Percentiles rank a stretch among this genome's conserved stretches.
These are phyloP conservation scores for Kluyveromyces marxianus DNA, from an alignment of 1,139 yeast genomes.

Conservation along the genomic window DNA sequence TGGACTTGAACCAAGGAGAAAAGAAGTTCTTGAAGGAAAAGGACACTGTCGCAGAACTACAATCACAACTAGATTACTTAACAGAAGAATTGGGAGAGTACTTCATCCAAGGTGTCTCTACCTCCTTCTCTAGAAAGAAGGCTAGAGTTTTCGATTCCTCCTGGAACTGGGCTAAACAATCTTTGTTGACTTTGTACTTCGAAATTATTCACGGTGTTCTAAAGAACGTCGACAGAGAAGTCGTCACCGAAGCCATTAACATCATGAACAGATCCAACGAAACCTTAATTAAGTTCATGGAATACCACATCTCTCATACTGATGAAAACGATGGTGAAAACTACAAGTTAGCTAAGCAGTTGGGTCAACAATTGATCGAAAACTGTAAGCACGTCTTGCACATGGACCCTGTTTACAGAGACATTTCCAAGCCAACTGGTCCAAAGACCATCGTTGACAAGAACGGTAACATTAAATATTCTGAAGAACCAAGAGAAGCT, in stretches of 20 bases:
- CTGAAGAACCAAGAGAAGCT: conserved; percentile 80
- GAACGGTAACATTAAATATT: conserved; percentile 79
- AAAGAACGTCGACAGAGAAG: conserved; percentile 83
- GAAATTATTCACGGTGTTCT: conserved; percentile 93
- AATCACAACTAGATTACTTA: conserved; percentile 88
- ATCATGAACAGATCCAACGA: conserved; percentile 97
- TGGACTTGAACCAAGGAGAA: conserved; percentile 87
- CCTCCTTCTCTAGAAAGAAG: conserved; percentile 84
- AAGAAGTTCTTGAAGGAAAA: conserved; percentile 80
- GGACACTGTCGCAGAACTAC: conserved; percentile 76
- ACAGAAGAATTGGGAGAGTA: conserved; percentile 92
- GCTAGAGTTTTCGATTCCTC: conserved; percentile 95
- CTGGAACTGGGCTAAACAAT: conserved; percentile 99
- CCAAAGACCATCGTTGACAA: conserved; percentile 85
- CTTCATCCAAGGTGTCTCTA: conserved; percentile 85
- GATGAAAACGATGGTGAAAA: conserved; percentile 84
- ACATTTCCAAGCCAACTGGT: conserved; percentile 88
- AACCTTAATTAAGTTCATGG: conserved; percentile 90
- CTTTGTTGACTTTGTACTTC: conserved; percentile 85
- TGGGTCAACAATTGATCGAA: conserved; percentile 90
- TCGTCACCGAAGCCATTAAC: conserved; percentile 91
- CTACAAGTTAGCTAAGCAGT: conserved; percentile 78
- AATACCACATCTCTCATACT: conserved; percentile 89
- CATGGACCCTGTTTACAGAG: conserved; percentile 87
- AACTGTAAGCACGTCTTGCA: conserved; percentile 85